Evolutionary conservation across 148 eudicot species (phyloP), one percentile per base, ranked within the genome.

Genomic region (Nyssa sinensis): DNA sequence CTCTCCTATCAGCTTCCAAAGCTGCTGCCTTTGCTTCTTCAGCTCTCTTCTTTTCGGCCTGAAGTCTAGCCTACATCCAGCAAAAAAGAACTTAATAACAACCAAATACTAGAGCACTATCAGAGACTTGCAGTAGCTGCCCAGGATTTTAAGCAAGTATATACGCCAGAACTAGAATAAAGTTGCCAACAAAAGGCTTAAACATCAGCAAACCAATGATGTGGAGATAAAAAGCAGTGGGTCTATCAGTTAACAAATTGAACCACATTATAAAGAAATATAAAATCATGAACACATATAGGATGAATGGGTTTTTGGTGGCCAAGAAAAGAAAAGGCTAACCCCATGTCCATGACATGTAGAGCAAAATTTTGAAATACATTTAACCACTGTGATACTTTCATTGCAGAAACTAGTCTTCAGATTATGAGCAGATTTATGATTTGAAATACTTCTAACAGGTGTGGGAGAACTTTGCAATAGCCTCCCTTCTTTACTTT

Each of bases 1-100:
- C 80, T 84, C 68, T 79, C 72, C 87, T 89, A 75, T 85, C 93
- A 81, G 94, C 96, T 80, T 85, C 97, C 77, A 83, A 63, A 47
- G 84, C 83, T 77, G 80, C 77, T 69, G 79, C 84, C 83, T 85
- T 88, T 77, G 85, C 97, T 66, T 81, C 88, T 76, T 86, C 89
- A 60, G 83, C 90, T 77, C 80, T 81, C 84, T 75, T 81, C 70
- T 51, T 90, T 72, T 85, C 86, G 79, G 88, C 88, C 77, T 83
- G 87, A 37, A 41, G 87, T 76, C 86, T 84, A 79, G 89, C 93
- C 93, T 91, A 81, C 86, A 78, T 75, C 68, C 19, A 57, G n/a
- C n/a, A 35, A 41, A 77, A 29, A 28, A 41, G 57, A 60, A 24
- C 63, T 33, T 63, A 57, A 3, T 33, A 8, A 4, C 2, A 64